Evolutionary conservation across 805 yeast genomes (phyloP).

Genomic region (Candida koratica): DNA sequence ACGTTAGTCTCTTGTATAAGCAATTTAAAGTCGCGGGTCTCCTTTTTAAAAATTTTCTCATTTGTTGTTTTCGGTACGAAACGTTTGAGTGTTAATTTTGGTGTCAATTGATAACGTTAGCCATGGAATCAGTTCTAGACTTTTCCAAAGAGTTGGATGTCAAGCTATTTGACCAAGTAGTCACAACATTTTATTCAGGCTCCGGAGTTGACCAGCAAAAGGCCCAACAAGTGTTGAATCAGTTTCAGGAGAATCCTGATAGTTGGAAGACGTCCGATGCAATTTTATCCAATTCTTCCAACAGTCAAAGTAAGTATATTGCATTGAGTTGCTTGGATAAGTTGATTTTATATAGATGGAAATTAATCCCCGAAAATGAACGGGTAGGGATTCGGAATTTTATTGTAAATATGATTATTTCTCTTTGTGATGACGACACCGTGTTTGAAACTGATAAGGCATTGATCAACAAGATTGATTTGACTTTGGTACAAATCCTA

Average conservation of each 20-base stretch:
- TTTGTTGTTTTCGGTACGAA: conserved; percentile 2
- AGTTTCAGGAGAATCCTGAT: conserved; percentile 90
- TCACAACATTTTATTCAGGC: conserved; percentile 78
- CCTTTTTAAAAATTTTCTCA: conserved; percentile 9
- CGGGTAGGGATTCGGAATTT: conserved; percentile 91
- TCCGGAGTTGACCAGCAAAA: conserved; percentile 63
- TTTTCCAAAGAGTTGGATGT: conserved; percentile 83
- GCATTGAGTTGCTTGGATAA: conserved; percentile 88
- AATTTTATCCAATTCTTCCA: conserved; percentile 71
- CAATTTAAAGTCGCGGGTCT: conserved; percentile 2
- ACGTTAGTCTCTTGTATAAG: not conserved
- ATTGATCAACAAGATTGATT: conserved; percentile 85
- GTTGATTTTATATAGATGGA: conserved; percentile 90
- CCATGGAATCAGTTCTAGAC: conserved; percentile 85
- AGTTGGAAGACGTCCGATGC: conserved; percentile 94
- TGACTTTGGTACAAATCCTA: conserved; percentile 88
- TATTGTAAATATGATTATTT: conserved; percentile 87
- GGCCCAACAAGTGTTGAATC: conserved; percentile 68
- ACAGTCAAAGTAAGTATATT: conserved; percentile 87
- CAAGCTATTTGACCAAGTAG: conserved; percentile 73
- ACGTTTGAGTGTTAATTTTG: too few relatives aligned
- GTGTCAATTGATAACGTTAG: not conserved
- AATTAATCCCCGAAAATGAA: conserved; percentile 82
- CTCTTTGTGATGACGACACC: conserved; percentile 80
- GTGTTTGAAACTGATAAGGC: conserved; percentile 71